Evolutionary conservation across 176 grass and related monocot species (phyloP).

Genomic region (maize (Zea mays)): Zm-B73-REFERENCE-NAM-5.0 NC_050100.1:214837501-214838000

Average conservation of each 20-base stretch:
- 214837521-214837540: background rate
- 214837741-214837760: constrained; percentile 23
- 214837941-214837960: constrained; percentile 35
- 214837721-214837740: constrained; percentile 11
- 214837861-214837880: constrained; percentile 94
- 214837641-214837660: constrained; percentile 94
- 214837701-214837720: background rate
- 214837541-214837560: background rate
- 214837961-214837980: constrained; percentile 15
- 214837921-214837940: constrained; percentile 28
- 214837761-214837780: constrained; percentile 38
- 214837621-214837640: constrained; percentile 73
- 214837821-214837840: constrained; percentile 95
- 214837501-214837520: constrained; percentile 8
- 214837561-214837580: constrained; percentile 31
- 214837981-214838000: background rate
- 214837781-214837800: constrained; percentile 22
- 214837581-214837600: constrained; percentile 20
- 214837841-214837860: constrained; percentile 98
- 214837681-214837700: constrained; percentile 79
- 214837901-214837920: constrained; percentile 9
- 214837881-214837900: constrained; percentile 55
- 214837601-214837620: background rate
- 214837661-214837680: constrained; percentile 91
- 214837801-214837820: constrained; percentile 95